Percentiles rank a stretch among this genome's conserved stretches.
Evolutionary conservation across 345 rosid species (phyloP).

Genomic region (Boechera retrofracta): DNA sequence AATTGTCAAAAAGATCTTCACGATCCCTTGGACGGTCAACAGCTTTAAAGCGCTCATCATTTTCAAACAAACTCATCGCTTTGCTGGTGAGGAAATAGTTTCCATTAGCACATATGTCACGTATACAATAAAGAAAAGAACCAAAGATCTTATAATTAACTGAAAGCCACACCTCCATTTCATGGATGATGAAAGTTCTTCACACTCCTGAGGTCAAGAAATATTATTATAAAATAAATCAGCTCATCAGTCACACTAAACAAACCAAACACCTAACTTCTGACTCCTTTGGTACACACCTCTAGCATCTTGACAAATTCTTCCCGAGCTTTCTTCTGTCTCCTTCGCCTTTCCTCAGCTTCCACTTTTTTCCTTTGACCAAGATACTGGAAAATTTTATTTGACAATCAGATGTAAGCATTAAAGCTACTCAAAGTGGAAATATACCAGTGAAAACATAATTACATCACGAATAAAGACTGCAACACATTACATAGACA

Average conservation of each 20-base stretch:
- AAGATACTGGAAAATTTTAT: constrained; percentile 61
- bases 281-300: constrained; percentile 54
- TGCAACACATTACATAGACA: background rate
- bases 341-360: constrained; percentile 93
- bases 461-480: constrained; percentile 15
- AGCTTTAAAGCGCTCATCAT: constrained; percentile 94
- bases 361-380: constrained; percentile 96
- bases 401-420: constrained; percentile 33
- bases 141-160: constrained; percentile 15
- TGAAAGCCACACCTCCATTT: constrained; percentile 81
- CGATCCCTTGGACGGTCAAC: constrained; percentile 89
- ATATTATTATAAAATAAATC: constrained; percentile 40
- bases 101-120: constrained; percentile 40
- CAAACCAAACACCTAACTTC: constrained; percentile 16
- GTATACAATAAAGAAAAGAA: constrained; percentile 10
- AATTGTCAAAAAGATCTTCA: constrained; percentile 89
- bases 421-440: constrained; percentile 23
- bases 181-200: constrained; percentile 80
- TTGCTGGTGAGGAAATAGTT: constrained; percentile 61
- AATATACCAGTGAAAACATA: constrained; percentile 17
- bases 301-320: constrained; percentile 93
- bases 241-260: constrained; percentile 13
- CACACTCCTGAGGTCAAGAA: constrained; percentile 70
- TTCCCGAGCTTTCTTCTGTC: constrained; percentile 94
- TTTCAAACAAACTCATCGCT: constrained; percentile 83